Evolutionary conservation across 2,329 filamentous ascomycete genomes (phyloP).

Genomic region (Fusarium tanahbumbuense): DNA sequence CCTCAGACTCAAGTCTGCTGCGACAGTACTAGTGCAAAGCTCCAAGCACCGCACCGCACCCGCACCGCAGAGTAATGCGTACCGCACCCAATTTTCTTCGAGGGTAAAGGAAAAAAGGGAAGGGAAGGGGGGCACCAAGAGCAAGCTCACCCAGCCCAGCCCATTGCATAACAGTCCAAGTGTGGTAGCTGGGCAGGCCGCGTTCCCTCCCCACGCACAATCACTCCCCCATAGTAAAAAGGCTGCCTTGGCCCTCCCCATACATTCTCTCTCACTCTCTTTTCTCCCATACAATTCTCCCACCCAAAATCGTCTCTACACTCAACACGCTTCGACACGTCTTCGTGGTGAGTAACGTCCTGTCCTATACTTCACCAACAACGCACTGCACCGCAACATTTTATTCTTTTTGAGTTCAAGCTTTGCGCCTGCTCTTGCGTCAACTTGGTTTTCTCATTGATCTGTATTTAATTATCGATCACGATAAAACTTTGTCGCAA

Average conservation of each 20-base stretch:
- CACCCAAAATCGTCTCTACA: conserved; percentile 62
- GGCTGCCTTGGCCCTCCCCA: conserved; percentile 65
- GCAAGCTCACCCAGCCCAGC: conserved; percentile 36
- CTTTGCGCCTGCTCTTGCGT: conserved; percentile 22
- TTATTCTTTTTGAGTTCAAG: conserved; percentile 52
- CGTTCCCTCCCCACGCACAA: conserved; percentile 59
- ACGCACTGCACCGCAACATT: conserved; percentile 50
- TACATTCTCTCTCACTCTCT: conserved; percentile 67
- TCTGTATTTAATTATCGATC: conserved; percentile 31
- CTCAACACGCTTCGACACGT: conserved; percentile 54
- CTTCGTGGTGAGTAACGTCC: conserved; percentile 64
- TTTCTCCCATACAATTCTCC: conserved; percentile 71
- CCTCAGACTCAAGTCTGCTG: conserved; percentile 20
- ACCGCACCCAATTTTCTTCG: conserved; percentile 45
- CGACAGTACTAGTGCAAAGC: conserved; percentile 42
- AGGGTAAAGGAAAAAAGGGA: conserved; percentile 23
- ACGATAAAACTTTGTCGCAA: conserved; percentile 39
- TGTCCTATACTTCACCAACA: conserved; percentile 29
- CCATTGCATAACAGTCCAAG: conserved; percentile 42
- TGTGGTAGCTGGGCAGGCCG: conserved; percentile 47
- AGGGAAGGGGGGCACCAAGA: conserved; percentile 38
- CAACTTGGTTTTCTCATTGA: conserved; percentile 14
- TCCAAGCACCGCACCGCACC: conserved; percentile 33
- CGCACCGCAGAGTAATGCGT: conserved; percentile 25
- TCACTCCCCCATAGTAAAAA: conserved; percentile 75